Base-by-base conservation (phyloP, 1,139 yeast species). In the Casaregolazyma lundiana region DNA sequence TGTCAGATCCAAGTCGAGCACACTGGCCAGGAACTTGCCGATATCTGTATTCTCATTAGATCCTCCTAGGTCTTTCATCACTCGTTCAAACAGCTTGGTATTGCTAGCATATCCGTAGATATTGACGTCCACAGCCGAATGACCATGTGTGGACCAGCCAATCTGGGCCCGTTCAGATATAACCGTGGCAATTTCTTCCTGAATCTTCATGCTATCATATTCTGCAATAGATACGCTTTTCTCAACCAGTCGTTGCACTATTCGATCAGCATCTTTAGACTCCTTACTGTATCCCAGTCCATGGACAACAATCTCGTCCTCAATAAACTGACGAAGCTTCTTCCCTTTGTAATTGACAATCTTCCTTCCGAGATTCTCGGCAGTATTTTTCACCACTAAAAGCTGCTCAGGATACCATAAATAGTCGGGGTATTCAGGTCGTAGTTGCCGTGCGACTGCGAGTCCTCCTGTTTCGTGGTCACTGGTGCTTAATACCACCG, bases 381-480 rank as follows among this genome's bases (percentile, higher is more conserved):
- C 85, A 1, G 94, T 83, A 59, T 83, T 89, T 13, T 78, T 68
- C 17, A 85, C 82, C 51, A 80, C 76, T 20, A 71, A 63, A 47
- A 88, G 71, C 13, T 77, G 85, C 56, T 80, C 77, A 4, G 96
- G 96, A 56, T 75, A 76, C 96, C 96, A 87, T 46, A 78, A 58
- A 58, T 86, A 81, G 35, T 80, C 84, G 2, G 86, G 87, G 53
- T 80, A 80, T 11, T 47, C 54, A 8, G 72, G 66, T 6, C 80
- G 63, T 19, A 84, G 67, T 68, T 88, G 96, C 67, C 87, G 77
- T 1, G 94, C 87, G 41, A 84, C 75, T 21, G 79, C 79, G 55
- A 88, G 71, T 2, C 96, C 96, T 52, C 96, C 96, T 36, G 96
- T 88, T 63, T 88, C 96, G 66, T 88, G 96, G 63, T 88, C 96